phyloP scores from a whole-genome alignment of 306 rosid species.

The Ammopiptanthus mongolicus region DNA sequence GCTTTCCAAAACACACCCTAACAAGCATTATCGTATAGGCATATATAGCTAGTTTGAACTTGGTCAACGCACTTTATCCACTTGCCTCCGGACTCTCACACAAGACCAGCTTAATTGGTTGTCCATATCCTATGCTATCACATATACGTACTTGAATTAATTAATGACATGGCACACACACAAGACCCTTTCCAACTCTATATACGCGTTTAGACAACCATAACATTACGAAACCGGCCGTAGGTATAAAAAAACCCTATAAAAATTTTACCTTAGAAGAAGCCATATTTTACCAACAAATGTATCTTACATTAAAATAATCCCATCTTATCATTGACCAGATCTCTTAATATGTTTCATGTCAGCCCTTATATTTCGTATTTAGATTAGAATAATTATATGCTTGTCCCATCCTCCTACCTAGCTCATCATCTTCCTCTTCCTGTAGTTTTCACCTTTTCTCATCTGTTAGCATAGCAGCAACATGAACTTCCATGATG shows the following conservation, averaged over 20 bases:
- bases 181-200: slow-evolving; percentile 36
- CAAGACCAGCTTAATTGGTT: not conserved
- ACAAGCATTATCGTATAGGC: no score
- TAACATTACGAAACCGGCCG: slow-evolving; percentile 56
- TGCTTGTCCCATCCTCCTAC: slow-evolving; percentile 1
- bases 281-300: slow-evolving; percentile 27
- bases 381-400: slow-evolving; percentile 5
- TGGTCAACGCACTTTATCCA: not conserved
- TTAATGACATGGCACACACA: slow-evolving; percentile 8
- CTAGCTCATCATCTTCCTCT: not conserved
- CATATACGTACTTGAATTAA: no score
- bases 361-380: slow-evolving; percentile 20
- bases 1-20: no score
- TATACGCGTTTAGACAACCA: slow-evolving; percentile 46
- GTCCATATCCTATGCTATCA: slow-evolving; percentile 9
- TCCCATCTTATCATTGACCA: slow-evolving; percentile 35
- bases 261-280: slow-evolving; percentile 8
- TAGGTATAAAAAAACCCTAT: not conserved
- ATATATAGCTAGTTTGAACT: not conserved
- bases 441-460: not conserved
- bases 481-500: slow-evolving; percentile 34
- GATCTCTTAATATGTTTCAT: slow-evolving; percentile 26
- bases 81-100: not conserved
- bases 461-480: not conserved
- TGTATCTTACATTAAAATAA: not conserved